phyloP scores from a whole-genome alignment of 164 flowering plant species.

The Taxillus chinensis region DNA sequence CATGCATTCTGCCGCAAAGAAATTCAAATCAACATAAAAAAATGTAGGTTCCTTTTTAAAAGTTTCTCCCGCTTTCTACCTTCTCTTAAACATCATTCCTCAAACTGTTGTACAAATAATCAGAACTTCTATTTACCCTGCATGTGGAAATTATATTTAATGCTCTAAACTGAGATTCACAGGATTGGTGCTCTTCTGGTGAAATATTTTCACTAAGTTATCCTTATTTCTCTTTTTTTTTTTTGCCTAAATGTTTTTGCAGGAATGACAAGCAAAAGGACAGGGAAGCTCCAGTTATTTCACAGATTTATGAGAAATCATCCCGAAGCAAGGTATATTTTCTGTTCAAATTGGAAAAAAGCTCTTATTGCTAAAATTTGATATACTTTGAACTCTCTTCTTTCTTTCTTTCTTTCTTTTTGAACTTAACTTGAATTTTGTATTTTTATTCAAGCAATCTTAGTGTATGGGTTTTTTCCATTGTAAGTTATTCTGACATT shows the following conservation, averaged over 20 bases:
- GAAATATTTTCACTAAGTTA: not conserved
- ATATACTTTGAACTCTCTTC: no score
- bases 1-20: constrained; percentile 18
- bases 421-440: no score
- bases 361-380: no score
- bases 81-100: not conserved
- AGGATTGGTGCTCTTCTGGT: not conserved
- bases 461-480: no score
- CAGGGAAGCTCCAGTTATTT: constrained; percentile 15
- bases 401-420: no score
- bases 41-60: constrained; percentile 20
- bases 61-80: not conserved
- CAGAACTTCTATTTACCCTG: not conserved
- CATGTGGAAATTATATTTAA: constrained; percentile 1
- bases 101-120: not conserved
- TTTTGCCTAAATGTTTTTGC: constrained; percentile 6
- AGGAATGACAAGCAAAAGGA: constrained; percentile 37
- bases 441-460: no score
- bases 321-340: constrained; percentile 29
- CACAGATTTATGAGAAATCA: constrained; percentile 21
- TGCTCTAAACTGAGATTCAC: not conserved
- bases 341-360: no score
- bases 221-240: not conserved
- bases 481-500: no score
- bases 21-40: constrained; percentile 20